Base-by-base conservation (phyloP, 768 basidiomycete species). In the Sutorius australiensis region DNA sequence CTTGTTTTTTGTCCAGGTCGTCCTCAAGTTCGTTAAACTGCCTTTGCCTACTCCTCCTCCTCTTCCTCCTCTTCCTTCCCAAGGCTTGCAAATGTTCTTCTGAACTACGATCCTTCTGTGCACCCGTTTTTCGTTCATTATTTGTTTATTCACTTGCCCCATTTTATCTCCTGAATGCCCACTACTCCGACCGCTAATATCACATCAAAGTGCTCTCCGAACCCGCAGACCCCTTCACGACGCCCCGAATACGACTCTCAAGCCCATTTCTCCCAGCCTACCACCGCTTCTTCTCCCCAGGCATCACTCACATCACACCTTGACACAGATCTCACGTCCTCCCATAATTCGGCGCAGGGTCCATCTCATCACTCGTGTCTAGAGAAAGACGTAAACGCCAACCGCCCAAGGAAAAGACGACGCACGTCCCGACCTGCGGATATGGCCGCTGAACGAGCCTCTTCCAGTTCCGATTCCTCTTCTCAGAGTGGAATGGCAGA, bases 401-500 rank as follows among this genome's bases (percentile, higher is more conserved):
- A 6, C 10, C 65, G 54, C 51, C 54, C 52, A 33, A 37, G 49
- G 46, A 69, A 69, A 58, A 60, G 58, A 60, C 48, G 5, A 45
- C 63, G 57, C 21, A 31, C 30, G 1, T 37, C 50, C 44, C 48
- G 32, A 16, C 24, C n/a, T 16, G 42, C 51, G 45, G 50, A 56
- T 43, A 68, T 70, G 68, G 33, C 60, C 19, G 49, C 53, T 16
- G 62, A 57, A 21, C 64, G 59, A 6, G 55, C 65, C 43, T 71
- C 68, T 6, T 53, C 69, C 56, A 47, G 45, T 10, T 71, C 69
- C 10, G 69, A 65, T 46, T 73, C 74, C 39, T 78, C 78, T 47
- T 82, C 82, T 9, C 80, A 81, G 62, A 77, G 75, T 53, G 78
- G 75, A 17, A 71, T 80, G 75, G 80, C 80, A 8, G 85, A 86